Evolutionary conservation across 345 rosid genomes (phyloP).

Genomic region (Alliaria petiolata): DNA sequence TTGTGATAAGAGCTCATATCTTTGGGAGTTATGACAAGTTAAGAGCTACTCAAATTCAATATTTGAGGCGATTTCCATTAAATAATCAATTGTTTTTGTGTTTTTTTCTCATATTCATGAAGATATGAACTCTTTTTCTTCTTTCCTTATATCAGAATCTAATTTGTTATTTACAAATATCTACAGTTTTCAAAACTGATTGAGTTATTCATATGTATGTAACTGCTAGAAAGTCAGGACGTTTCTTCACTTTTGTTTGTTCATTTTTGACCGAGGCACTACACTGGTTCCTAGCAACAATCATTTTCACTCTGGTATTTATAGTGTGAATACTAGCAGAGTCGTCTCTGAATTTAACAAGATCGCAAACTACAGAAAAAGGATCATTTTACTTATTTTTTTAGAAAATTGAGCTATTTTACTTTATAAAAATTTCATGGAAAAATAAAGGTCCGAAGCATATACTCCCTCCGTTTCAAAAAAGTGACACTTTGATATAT

Average conservation of each 20-base stretch:
- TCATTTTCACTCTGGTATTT: background rate
- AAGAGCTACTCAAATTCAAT: background rate
- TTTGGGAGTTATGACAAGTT: background rate
- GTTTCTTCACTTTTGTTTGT: background rate
- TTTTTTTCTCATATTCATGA: background rate
- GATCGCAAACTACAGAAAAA: too few relatives aligned
- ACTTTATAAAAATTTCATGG: too few relatives aligned
- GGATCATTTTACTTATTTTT: too few relatives aligned
- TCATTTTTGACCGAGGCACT: background rate
- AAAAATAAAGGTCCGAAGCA: too few relatives aligned
- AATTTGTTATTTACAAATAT: background rate
- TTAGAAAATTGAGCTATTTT: too few relatives aligned
- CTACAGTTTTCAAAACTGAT: background rate
- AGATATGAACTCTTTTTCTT: background rate
- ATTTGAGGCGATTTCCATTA: background rate
- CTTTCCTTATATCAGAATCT: background rate
- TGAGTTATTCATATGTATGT: background rate
- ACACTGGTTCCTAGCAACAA: background rate
- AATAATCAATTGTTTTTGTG: background rate
- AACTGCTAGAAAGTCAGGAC: background rate
- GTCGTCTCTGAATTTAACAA: too few relatives aligned
- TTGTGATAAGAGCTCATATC: background rate
- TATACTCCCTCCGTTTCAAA: too few relatives aligned
- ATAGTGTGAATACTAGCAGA: background rate
- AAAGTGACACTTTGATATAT: too few relatives aligned